Evolutionary conservation across 2,329 filamentous ascomycete species (phyloP), one percentile per base, ranked within the genome.

Genomic region (Cryphonectria japonica): DNA sequence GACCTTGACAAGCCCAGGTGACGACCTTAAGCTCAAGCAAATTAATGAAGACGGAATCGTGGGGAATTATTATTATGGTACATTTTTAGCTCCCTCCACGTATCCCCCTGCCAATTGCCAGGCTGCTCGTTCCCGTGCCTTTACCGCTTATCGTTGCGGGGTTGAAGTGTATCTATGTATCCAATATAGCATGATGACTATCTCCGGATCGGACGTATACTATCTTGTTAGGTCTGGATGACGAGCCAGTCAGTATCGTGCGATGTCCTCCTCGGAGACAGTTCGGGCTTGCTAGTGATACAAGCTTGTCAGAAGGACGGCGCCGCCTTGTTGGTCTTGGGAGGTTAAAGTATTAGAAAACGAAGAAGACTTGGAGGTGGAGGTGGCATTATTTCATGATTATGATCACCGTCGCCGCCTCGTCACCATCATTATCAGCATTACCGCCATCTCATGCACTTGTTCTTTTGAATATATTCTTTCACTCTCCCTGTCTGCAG

Each of bases 91-190:
- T 39, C 50, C 52, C 46, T 26, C 34, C 26, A 52, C 50, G 39
- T 68, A 46, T 41, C 60, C 37, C 60, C 19, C 60, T 22, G 19
- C 46, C 46, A 7, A 50, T 22, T 50, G 59, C 60, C 32, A 62
- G 13, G 9, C 22, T 8, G 60, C 37, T 22, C 34, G 60, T 16
- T 32, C 19, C 37, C 29, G 46, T 50, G 46, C 46, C 16, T n/a
- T 50, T n/a, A 9, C 46, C n/a, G 67, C 65, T 72, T 72, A 72
- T 72, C 71, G n/a, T 66, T 71, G 71, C 68, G 71, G 71, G 71
- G 71, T 70, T 67, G 9, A 22, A 22, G 26, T 66, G 43, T 52
- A 39, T 67, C 57, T 43, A 43, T 26, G 37, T 46, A 41, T 9
- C 61, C 9, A 61, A 39, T 8, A 37, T 37, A 61, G 63, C 50